Evolutionary conservation across 495 filamentous ascomycete genomes (phyloP), one percentile per base, ranked within the genome.

Genomic region (Opeltia flavorubescens): DNA sequence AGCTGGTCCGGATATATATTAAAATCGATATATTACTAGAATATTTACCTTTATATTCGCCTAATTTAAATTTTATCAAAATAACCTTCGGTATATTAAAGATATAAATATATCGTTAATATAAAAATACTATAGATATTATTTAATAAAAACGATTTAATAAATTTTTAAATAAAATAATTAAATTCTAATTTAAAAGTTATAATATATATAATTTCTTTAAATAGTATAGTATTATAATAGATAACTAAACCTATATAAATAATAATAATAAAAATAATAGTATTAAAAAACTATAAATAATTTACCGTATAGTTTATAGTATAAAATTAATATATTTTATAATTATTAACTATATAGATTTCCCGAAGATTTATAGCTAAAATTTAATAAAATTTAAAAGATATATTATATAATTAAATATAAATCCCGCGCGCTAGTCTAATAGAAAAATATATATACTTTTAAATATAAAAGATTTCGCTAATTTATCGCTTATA

Each of bases 231-330:
- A n/a, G 17, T 34, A 34, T 34, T 34, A 34, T 34, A 11, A 17
- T 34, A n/a, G 13, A 11, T 17, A n/a, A 34, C 3, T n/a, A 34
- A 3, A 34, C 17, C 13, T 4, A 11, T 34, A 45, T 44, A 44
- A 24, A 11, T 44, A 12, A 34, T 44, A 50, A 5, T 44, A 20
- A 17, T 33, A 34, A 34, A 7, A 50, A 25, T 44, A n/a, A n/a
- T 44, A 1, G 27, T 28, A 33, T 13, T 34, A 24, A 21, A 44
- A 25, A 44, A 21, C 13, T 45, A 21, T 27, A 26, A n/a, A 27
- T 23, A 44, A 44, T 44, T 13, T 6, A n/a, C 33, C 45, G 27
- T 24, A 23, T 35, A 23, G n/a, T 30, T 12, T 13, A 27, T n/a
- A 44, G 25, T 30, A 30, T 43, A 49, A 31, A 44, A 12, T 17